Evolutionary conservation across 192 early-diverging fungal species (phyloP).

Genomic region (Mycoemilia scoparia): DNA sequence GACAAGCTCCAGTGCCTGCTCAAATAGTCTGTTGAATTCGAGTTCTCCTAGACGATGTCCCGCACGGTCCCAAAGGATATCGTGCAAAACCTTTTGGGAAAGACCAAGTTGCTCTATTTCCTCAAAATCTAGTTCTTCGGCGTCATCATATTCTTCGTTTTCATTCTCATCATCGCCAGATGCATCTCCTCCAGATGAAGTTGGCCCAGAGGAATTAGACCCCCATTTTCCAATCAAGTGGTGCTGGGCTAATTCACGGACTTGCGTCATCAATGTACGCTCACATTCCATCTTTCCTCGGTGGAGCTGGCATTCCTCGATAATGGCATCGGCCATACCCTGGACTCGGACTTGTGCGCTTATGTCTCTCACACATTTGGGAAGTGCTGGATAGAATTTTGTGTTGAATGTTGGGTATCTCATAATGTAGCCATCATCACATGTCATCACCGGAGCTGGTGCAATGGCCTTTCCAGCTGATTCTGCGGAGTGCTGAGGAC

Average conservation of each 20-base stretch:
- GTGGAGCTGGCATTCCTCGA: conserved; percentile 8
- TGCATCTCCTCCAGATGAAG: no score
- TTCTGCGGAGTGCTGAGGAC: neutral
- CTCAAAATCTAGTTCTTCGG: conserved; percentile 10
- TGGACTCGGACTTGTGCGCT: conserved; percentile 15
- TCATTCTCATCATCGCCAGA: no score
- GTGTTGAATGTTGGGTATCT: conserved; percentile 12
- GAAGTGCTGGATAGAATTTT: conserved; percentile 8
- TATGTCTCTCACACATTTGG: conserved; percentile 19
- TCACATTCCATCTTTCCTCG: conserved; percentile 18
- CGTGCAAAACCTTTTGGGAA: conserved; percentile 11
- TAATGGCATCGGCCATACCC: conserved; percentile 16
- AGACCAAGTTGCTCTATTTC: conserved; percentile 25
- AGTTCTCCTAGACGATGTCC: conserved; percentile 8
- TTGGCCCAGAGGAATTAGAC: no score
- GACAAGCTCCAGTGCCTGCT: conserved; percentile 9
- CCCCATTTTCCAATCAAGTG: neutral
- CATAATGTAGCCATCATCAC: conserved; percentile 18
- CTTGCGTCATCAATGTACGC: conserved; percentile 12
- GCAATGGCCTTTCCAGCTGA: neutral
- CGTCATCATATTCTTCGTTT: neutral
- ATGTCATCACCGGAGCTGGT: conserved; percentile 11
- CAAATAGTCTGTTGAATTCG: conserved; percentile 18
- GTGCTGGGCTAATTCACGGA: conserved; percentile 4
- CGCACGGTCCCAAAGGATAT: conserved; percentile 3